Conservation (phyloP, 2,329 filamentous ascomycete species). For the Botryotinia narcissicola region DNA sequence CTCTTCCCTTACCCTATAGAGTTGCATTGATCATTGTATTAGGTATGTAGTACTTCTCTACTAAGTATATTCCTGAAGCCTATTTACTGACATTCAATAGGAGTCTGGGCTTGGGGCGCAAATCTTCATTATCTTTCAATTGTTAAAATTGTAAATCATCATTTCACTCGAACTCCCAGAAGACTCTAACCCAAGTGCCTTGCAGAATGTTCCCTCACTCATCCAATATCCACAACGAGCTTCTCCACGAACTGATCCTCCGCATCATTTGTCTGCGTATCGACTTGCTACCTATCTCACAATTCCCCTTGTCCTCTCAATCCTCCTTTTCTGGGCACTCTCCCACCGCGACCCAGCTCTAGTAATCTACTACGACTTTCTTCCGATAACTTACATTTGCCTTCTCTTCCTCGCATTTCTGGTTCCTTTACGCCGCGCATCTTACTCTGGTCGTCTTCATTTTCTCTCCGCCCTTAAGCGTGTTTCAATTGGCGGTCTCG, state of each 20-base stretch:
- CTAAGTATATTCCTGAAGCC: constrained; percentile 5
- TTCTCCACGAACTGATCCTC: constrained; percentile 61
- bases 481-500: constrained; percentile 80
- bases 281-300: constrained; percentile 78
- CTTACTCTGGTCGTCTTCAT: constrained; percentile 68
- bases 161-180: constrained; percentile 10
- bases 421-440: constrained; percentile 66
- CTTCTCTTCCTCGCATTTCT: constrained; percentile 69
- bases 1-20: constrained; percentile 85
- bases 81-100: constrained; percentile 45
- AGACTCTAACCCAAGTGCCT: constrained; percentile 26
- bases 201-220: constrained; percentile 73
- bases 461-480: constrained; percentile 75
- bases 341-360: constrained; percentile 68
- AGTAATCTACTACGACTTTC: constrained; percentile 76
- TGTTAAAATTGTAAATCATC: constrained; percentile 64
- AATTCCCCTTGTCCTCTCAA: constrained; percentile 65
- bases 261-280: constrained; percentile 82
- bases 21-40: constrained; percentile 82
- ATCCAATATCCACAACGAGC: constrained; percentile 81
- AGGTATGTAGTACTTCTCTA: constrained; percentile 52
- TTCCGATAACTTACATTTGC: constrained; percentile 81
- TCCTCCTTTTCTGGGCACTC: constrained; percentile 79
- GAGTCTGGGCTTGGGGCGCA: constrained; percentile 90
- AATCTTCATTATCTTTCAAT: constrained; percentile 85